Evolutionary conservation across 2,329 filamentous ascomycete genomes (phyloP), one percentile per base, ranked within the genome.

Genomic region (Bimuria novae-zelandiae): DNA sequence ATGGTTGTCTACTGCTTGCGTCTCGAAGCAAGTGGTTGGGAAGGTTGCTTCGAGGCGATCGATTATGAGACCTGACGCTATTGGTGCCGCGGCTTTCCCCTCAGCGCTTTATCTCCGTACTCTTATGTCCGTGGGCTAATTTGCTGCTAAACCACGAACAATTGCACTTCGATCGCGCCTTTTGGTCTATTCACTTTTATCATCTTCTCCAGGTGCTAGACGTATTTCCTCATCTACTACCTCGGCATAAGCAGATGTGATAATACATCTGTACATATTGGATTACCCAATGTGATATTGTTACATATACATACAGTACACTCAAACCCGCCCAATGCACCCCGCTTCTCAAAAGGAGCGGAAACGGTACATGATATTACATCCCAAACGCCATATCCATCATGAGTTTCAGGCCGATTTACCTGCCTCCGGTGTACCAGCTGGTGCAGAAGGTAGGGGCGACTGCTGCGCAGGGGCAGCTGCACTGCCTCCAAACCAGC

Each of bases 401-500:
- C 5, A 17, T 17, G 21, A 35, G 16, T 14, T 25, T 50, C 27
- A 46, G 10, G 21, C 17, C 29, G 37, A 17, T 52, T 48, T 49
- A 19, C 44, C 32, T 33, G 33, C 40, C 27, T 41, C 36, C 44
- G 52, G 59, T 37, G 51, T 6, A n/a, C n/a, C n/a, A n/a, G n/a
- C n/a, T n/a, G n/a, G n/a, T 29, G 43, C 35, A 8, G 35, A 14
- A 45, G 41, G 21, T 32, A 25, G 49, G n/a, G 47, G 27, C 17
- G 37, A 3, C 4, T 43, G 41, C 22, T 32, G 35, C 7, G 39
- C 5, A 11, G 51, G 45, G 6, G 51, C 51, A 17, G 45, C 45
- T 17, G 43, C 37, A 16, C 42, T 42, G 22, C 53, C 46, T 43
- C 45, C 47, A 10, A 72, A 53, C 64, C 64, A 72, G 43, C 64